Conservation (phyloP, 2,329 filamentous ascomycete genomes). For the Pseudogymnoascus sp. region DNA sequence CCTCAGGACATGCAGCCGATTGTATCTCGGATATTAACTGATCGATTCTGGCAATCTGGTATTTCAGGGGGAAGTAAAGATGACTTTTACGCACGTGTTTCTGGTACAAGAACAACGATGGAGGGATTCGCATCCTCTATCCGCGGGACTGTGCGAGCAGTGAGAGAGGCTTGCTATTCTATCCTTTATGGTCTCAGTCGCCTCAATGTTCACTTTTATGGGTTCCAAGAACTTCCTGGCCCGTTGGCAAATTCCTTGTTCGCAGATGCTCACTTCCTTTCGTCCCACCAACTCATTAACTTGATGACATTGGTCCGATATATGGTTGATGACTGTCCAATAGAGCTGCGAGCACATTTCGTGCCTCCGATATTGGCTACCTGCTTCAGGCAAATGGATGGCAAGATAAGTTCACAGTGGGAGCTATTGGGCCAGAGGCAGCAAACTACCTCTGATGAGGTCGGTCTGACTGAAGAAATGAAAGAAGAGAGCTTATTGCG, state of each 20-base stretch:
- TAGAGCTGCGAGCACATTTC: slow-evolving; percentile 67
- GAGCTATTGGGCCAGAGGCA: slow-evolving; percentile 60
- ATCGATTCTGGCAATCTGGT: slow-evolving; percentile 96
- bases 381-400: slow-evolving; percentile 78
- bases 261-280: slow-evolving; percentile 69
- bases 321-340: slow-evolving; percentile 85
- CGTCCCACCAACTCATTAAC: slow-evolving; percentile 89
- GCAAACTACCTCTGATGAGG: slow-evolving; percentile 54
- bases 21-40: slow-evolving; percentile 75
- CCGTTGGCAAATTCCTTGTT: slow-evolving; percentile 81
- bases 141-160: slow-evolving; percentile 76
- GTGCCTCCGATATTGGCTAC: slow-evolving; percentile 73
- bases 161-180: slow-evolving; percentile 88
- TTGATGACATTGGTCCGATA: slow-evolving; percentile 80
- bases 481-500: slow-evolving; percentile 92
- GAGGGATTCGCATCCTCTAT: slow-evolving; percentile 93
- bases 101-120: slow-evolving; percentile 77
- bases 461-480: slow-evolving; percentile 90
- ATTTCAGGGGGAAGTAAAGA: slow-evolving; percentile 94
- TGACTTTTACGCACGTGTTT: slow-evolving; percentile 88
- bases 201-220: slow-evolving; percentile 81
- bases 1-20: slow-evolving; percentile 67
- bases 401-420: slow-evolving; percentile 84
- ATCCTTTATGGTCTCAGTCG: slow-evolving; percentile 90
- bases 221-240: slow-evolving; percentile 72